Percentiles rank a stretch among this genome's conserved stretches.
Conservation (phyloP, 352 stramenopile genomes). For the Phytophthora tentaculata region DNA sequence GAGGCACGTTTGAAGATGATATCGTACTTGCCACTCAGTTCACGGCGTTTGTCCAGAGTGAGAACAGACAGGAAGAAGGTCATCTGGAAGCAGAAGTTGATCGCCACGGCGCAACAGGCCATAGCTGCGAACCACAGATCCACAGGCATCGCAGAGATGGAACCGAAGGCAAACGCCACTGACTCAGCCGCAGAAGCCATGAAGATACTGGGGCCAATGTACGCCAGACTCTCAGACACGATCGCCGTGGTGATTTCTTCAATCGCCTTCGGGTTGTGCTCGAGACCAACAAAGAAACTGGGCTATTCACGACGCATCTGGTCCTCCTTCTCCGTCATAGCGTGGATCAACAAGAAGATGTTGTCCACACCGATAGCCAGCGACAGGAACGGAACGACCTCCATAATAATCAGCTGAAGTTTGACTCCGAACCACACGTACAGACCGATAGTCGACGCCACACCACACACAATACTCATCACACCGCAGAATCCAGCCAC, state of each 20-base stretch:
- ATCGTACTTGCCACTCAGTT: slow-evolving; percentile 57
- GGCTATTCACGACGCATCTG: slow-evolving; percentile 38
- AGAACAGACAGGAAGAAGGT: slow-evolving; percentile 63
- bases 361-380: slow-evolving; percentile 76
- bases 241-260: slow-evolving; percentile 48
- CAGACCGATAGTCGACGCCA: slow-evolving; percentile 63
- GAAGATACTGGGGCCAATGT: slow-evolving; percentile 72
- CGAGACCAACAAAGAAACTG: slow-evolving; percentile 51
- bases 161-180: slow-evolving; percentile 63
- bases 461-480: slow-evolving; percentile 61
- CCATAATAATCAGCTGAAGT: slow-evolving; percentile 77
- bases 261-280: slow-evolving; percentile 43
- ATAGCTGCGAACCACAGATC: slow-evolving; percentile 75
- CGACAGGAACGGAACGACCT: slow-evolving; percentile 72
- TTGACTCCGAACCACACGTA: slow-evolving; percentile 69
- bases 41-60: slow-evolving; percentile 63
- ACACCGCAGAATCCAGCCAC: slow-evolving; percentile 61
- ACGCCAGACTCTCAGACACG: slow-evolving; percentile 47
- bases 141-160: slow-evolving; percentile 67
- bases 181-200: slow-evolving; percentile 65
- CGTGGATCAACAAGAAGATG: slow-evolving; percentile 73
- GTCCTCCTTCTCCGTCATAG: slow-evolving; percentile 57
- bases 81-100: slow-evolving; percentile 72
- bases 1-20: slow-evolving; percentile 48
- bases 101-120: slow-evolving; percentile 53